Conservation (phyloP, 1,284 basidiomycete genomes). For the Ustilago curta region DNA sequence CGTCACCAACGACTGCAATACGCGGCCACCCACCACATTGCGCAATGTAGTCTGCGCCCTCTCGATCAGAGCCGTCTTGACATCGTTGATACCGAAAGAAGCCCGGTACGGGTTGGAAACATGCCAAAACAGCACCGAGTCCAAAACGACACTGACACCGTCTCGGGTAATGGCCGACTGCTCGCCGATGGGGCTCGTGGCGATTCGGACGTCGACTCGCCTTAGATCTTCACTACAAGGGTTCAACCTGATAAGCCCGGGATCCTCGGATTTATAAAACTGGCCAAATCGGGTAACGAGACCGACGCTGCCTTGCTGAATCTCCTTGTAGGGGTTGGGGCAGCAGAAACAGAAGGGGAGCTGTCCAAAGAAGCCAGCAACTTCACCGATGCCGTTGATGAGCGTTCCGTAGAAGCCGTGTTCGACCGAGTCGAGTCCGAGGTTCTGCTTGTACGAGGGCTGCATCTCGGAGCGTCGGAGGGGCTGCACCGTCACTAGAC, state of each 20-base stretch:
- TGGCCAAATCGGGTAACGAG: conserved; percentile 89
- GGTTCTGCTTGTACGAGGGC: conserved; percentile 59
- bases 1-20: conserved; percentile 72
- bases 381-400: conserved; percentile 53
- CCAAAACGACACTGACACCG: conserved; percentile 87
- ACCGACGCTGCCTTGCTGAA: conserved; percentile 88
- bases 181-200: conserved; percentile 85
- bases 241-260: conserved; percentile 90
- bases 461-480: conserved; percentile 77
- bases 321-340: conserved; percentile 76
- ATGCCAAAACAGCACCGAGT: conserved; percentile 91
- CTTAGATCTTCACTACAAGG: conserved; percentile 82
- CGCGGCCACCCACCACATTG: conserved; percentile 89
- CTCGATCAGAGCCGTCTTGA: conserved; percentile 87
- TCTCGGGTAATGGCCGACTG: conserved; percentile 79
- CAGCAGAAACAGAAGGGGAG: conserved; percentile 79
- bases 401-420: conserved; percentile 61
- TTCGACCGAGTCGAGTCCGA: conserved; percentile 45
- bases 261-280: conserved; percentile 94
- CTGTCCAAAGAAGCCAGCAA: conserved; percentile 75
- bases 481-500: conserved; percentile 76
- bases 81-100: conserved; percentile 89
- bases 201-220: conserved; percentile 89
- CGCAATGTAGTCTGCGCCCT: conserved; percentile 94
- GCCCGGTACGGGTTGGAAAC: conserved; percentile 74